These are phyloP conservation scores for Scheffersomyces cryptocercus DNA, from an alignment of 1,139 yeast genomes.

Conservation along the genomic window DNA sequence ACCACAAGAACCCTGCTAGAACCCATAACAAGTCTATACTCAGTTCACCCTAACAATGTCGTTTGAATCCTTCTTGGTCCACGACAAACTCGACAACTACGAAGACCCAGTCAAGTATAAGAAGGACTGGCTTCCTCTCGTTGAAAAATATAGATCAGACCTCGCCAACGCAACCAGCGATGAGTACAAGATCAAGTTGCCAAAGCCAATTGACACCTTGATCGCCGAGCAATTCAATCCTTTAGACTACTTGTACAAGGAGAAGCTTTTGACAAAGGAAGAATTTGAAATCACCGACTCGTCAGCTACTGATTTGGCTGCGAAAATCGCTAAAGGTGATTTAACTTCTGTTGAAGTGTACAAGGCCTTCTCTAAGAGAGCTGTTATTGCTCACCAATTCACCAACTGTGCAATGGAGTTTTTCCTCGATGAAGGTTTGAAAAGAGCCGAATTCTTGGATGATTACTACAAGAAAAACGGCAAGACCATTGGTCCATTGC, in stretches of 20 bases:
- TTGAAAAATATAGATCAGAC: slow-evolving; percentile 48
- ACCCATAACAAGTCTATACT: too few species aligned
- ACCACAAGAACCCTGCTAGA: too few species aligned
- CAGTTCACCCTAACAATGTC: slow-evolving; percentile 5
- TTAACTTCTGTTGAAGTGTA: slow-evolving; percentile 42
- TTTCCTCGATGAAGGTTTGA: slow-evolving; percentile 56
- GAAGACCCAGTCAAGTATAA: slow-evolving; percentile 38
- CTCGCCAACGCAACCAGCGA: slow-evolving; percentile 40
- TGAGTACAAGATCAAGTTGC: slow-evolving; percentile 43
- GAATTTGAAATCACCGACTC: slow-evolving; percentile 52
- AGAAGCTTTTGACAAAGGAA: slow-evolving; percentile 41
- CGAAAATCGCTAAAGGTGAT: slow-evolving; percentile 38
- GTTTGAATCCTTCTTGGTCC: slow-evolving; percentile 28
- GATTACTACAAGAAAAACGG: slow-evolving; percentile 53
- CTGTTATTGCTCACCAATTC: slow-evolving; percentile 59
- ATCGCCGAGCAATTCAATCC: slow-evolving; percentile 46
- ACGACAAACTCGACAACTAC: slow-evolving; percentile 33
- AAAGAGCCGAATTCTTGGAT: slow-evolving; percentile 57
- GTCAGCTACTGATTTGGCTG: slow-evolving; percentile 36
- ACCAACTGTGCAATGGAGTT: slow-evolving; percentile 62
- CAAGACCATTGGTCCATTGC: slow-evolving; percentile 69
- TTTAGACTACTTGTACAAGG: slow-evolving; percentile 41
- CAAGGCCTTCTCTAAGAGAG: slow-evolving; percentile 57
- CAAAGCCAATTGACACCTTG: slow-evolving; percentile 42
- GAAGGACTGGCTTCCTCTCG: slow-evolving; percentile 47